Percentiles rank a stretch among this genome's conserved stretches.
Conservation (phyloP, 208 protist species). For the Wallacemonas sp. region DNA sequence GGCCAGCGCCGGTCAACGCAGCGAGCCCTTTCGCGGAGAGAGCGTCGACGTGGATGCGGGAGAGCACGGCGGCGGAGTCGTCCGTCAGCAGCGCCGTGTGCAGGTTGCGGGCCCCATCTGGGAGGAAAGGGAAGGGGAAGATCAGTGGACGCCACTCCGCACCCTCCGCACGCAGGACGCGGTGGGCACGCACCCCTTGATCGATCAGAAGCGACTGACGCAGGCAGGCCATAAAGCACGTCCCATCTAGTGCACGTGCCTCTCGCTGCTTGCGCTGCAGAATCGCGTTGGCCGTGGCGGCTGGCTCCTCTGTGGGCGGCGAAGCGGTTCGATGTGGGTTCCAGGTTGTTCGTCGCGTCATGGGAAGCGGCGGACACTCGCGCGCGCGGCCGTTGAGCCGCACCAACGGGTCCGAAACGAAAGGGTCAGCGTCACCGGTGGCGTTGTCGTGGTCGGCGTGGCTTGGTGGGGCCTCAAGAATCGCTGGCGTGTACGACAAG, state of each 20-base stretch:
- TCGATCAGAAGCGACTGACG: conserved; percentile 42
- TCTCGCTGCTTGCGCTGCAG: conserved; percentile 3
- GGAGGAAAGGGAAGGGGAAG: conserved; percentile 6
- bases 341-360: conserved; percentile 22
- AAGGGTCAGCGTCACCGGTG: no score
- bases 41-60: conserved; percentile 6
- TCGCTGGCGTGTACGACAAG: background rate
- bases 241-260: conserved; percentile 12
- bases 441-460: background rate
- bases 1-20: background rate
- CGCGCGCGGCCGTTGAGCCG: conserved; percentile 32
- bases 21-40: background rate
- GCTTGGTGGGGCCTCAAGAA: background rate
- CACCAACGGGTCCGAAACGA: conserved; percentile 25
- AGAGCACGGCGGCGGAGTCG: background rate
- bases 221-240: conserved; percentile 28
- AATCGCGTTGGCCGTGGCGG: background rate
- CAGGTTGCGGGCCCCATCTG: background rate
- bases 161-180: conserved; percentile 9
- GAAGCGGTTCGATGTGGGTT: conserved; percentile 4
- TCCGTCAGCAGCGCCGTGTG: conserved; percentile 4
- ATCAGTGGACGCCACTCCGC: conserved; percentile 5
- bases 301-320: background rate
- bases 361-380: conserved; percentile 28
- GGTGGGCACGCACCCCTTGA: conserved; percentile 3